Evolutionary conservation across 495 filamentous ascomycete species (phyloP), one percentile per base, ranked within the genome.

Genomic region (Aspergillus ostianus): DNA sequence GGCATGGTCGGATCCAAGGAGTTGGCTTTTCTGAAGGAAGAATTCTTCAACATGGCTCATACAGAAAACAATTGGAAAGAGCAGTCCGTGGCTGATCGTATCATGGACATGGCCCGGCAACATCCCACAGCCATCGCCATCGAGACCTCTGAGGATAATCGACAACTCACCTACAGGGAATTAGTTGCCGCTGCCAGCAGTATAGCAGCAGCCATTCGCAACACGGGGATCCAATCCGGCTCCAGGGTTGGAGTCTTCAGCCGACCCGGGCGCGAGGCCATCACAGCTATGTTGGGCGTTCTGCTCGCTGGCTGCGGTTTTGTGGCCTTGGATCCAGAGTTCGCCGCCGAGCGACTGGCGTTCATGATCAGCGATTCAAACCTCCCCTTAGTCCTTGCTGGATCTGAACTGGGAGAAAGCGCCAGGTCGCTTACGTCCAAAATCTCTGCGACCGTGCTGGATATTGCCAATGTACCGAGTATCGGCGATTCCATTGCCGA

Each of bases 301-400:
- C 29, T 36, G n/a, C 15, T 54, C 52, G n/a, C 13, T 18, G n/a
- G 52, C 19, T 41, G 52, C 17, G 52, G 29, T 8, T 54, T 41
- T 17, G 27, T 54, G n/a, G 26, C 52, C 27, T 3, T 54, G 30
- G 52, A 54, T 21, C 29, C 52, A 1, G n/a, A 32, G 26, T n/a
- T 45, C 5, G 52, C 29, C 15, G 56, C 20, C 3, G 67, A 63
- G 4, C 59, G 68, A 8, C 61, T 70, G 6, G 44, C 47, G 12
- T 65, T 62, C 54, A 70, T 70, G 67, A 61, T 56, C 13, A 46
- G 53, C 12, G 36, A 41, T 10, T 41, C 36, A 10, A 12, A 10
- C 13, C 9, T 41, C 13, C 36, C 36, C 3, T 41, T 41, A 12
- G 13, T 41, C 15, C 36, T 41, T 10, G 10, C 36, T 10, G 36